Evolutionary conservation across 2,329 filamentous ascomycete genomes (phyloP).

Genomic region (Davidsoniella virescens): DNA sequence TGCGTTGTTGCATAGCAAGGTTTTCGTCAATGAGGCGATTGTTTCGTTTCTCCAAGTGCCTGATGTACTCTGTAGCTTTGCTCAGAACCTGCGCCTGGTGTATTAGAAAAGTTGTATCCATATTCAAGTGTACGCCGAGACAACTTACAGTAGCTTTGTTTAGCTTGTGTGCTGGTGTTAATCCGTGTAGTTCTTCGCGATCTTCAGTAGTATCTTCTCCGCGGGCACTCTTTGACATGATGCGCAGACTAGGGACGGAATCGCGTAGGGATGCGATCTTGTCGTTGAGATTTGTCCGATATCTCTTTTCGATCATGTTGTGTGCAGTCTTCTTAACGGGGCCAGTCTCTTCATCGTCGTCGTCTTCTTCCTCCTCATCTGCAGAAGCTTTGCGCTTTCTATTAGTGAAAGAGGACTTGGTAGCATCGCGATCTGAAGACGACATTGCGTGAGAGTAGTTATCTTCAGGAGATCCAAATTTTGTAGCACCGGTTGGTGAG

Average conservation of each 20-base stretch:
- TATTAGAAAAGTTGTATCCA: background rate
- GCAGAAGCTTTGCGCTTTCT: slow-evolving; percentile 57
- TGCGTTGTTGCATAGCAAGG: slow-evolving; percentile 55
- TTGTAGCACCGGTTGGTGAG: slow-evolving; percentile 40
- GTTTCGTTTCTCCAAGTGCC: slow-evolving; percentile 82
- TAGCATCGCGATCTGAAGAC: slow-evolving; percentile 37
- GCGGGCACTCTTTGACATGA: slow-evolving; percentile 57
- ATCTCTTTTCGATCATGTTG: slow-evolving; percentile 96
- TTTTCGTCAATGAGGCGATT: slow-evolving; percentile 71
- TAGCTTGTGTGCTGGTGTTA: slow-evolving; percentile 78
- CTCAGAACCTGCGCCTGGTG: slow-evolving; percentile 47
- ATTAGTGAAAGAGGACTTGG: slow-evolving; percentile 29
- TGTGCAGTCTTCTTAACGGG: slow-evolving; percentile 78
- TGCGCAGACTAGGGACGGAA: slow-evolving; percentile 77
- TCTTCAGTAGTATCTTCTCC: slow-evolving; percentile 57
- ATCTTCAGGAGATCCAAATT: slow-evolving; percentile 38
- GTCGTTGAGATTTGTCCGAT: slow-evolving; percentile 90
- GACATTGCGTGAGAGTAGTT: slow-evolving; percentile 34
- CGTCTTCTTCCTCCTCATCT: slow-evolving; percentile 44
- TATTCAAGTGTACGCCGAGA: background rate
- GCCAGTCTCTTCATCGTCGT: slow-evolving; percentile 36
- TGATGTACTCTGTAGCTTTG: slow-evolving; percentile 93
- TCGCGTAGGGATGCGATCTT: slow-evolving; percentile 88
- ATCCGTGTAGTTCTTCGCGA: slow-evolving; percentile 63
- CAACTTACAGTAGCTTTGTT: slow-evolving; percentile 75